phyloP scores from a whole-genome alignment of 495 filamentous ascomycete species.

The Gamarada debralockiae region DNA sequence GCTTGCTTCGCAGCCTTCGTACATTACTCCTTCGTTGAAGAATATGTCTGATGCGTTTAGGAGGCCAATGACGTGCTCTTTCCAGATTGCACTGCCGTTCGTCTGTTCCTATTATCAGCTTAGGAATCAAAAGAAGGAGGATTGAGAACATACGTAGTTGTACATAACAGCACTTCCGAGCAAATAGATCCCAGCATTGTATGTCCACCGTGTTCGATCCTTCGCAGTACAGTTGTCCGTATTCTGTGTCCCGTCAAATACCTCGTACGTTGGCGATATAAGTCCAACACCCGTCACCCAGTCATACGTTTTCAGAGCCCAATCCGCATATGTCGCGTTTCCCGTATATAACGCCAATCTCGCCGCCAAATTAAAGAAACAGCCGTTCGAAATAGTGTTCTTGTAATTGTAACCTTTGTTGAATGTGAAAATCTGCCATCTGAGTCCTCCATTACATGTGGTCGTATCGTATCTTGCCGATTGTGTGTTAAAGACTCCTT shows the following conservation, averaged over 20 bases:
- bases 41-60: constrained; percentile 48
- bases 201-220: constrained; percentile 57
- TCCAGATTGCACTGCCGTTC: constrained; percentile 48
- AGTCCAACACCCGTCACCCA: constrained; percentile 55
- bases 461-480: constrained; percentile 49
- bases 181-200: constrained; percentile 65
- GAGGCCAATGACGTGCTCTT: constrained; percentile 47
- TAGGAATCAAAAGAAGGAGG: not conserved
- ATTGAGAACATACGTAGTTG: constrained; percentile 50
- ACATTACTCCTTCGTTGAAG: constrained; percentile 56
- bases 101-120: constrained; percentile 36
- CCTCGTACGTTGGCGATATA: constrained; percentile 40
- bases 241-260: constrained; percentile 56
- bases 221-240: constrained; percentile 46
- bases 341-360: constrained; percentile 67
- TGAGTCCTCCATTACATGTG: constrained; percentile 67
- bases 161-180: constrained; percentile 68
- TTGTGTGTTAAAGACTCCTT: constrained; percentile 72
- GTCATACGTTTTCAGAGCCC: constrained; percentile 65
- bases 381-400: constrained; percentile 48
- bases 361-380: constrained; percentile 56
- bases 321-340: constrained; percentile 64
- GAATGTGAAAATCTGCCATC: constrained; percentile 75
- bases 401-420: constrained; percentile 72
- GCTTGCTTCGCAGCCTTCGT: constrained; percentile 67